Evolutionary conservation across 140 eudicot genomes (phyloP), one percentile per base, ranked within the genome.

Genomic region (Erigeron philadelphicus): DNA sequence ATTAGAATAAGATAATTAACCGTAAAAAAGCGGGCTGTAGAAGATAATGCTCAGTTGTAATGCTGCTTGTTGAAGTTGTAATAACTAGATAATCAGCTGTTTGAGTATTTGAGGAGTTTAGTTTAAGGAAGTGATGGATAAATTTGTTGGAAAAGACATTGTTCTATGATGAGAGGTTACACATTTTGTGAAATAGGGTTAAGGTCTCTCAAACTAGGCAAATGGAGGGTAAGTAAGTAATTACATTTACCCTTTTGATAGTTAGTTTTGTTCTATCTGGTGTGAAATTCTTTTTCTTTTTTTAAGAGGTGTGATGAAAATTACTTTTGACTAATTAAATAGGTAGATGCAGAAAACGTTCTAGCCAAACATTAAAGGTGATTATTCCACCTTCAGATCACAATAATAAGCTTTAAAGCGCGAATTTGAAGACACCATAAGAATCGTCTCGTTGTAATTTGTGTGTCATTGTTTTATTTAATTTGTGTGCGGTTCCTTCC

Each of bases 401-500:
- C 21, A n/a, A 59, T 12, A 59, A 10, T 23, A 0, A 0, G 11
- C 15, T 6, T 8, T 8, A 23, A 19, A 59, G 23, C 10, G 8
- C 64, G 23, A 59, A 21, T 59, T 65, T 10, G 13, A 55, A 43
- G 3, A 35, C 67, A 43, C 17, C 48, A 59, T 56, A 55, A 65
- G 67, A 42, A 75, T 45, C 45, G 25, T 43, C 42, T 18, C 55
- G 4, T 56, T 23, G 11, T 72, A 66, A 23, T 46, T 38, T 57
- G 19, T 12, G 7, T 58, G 61, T 63, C n/a, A 54, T 71, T 63
- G 46, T 23, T 11, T 57, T 3, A 31, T 31, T 31, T 31, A 31
- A 31, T 31, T 0, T 31, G 38, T 31, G 38, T 31, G 38, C 38
- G 4, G 4, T 31, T 31, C 38, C 38, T 31, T 31, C 4, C 38